These are phyloP conservation scores for Phialophora verrucosa DNA, from an alignment of 2,329 filamentous ascomycete species.

Conservation along the genomic window DNA sequence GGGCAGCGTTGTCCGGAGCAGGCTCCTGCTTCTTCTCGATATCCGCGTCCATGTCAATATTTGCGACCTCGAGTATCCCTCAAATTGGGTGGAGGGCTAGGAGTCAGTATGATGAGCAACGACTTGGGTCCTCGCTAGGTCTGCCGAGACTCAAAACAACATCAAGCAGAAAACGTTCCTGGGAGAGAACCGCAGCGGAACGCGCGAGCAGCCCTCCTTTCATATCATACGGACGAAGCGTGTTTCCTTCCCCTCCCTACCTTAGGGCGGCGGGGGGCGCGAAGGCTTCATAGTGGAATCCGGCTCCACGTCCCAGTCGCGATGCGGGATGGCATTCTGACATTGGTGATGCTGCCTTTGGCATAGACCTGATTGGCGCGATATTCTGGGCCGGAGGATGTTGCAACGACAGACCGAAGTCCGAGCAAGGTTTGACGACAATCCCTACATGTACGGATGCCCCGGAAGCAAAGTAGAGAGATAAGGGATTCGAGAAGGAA, in stretches of 20 bases:
- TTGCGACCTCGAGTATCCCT: background rate
- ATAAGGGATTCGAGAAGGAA: conserved; percentile 15
- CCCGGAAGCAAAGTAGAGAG: conserved; percentile 5
- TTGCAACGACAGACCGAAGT: conserved; percentile 9
- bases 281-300: background rate
- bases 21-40: conserved; percentile 15
- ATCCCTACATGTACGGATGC: background rate
- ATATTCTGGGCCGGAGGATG: background rate
- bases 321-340: conserved; percentile 9
- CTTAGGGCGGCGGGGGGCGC: background rate
- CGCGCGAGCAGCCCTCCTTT: no score
- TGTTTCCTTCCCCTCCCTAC: background rate
- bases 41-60: conserved; percentile 8
- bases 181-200: no score
- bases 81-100: background rate
- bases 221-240: no score
- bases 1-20: background rate
- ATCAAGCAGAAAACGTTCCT: no score
- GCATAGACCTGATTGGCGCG: background rate
- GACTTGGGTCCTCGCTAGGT: background rate
- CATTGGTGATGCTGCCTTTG: background rate
- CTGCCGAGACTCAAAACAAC: background rate
- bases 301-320: background rate
- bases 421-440: background rate
- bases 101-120: background rate